Evolutionary conservation across 345 rosid species (phyloP).

Genomic region (Viola odorata): DNA sequence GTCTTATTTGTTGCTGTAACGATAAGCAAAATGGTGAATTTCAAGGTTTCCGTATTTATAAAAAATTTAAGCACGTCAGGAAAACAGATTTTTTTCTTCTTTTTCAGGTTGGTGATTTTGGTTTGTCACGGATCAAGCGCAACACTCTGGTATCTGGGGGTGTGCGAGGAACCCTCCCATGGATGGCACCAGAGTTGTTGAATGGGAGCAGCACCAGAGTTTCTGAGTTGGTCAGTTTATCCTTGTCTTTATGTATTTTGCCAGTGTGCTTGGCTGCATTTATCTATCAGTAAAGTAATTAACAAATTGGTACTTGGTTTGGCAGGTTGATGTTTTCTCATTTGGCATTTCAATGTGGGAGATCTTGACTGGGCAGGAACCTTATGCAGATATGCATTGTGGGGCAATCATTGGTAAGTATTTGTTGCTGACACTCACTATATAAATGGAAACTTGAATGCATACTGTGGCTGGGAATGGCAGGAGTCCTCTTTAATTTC

Average conservation of each 20-base stretch:
- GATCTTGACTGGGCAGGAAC: conserved; percentile 67
- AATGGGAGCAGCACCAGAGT: conserved; percentile 61
- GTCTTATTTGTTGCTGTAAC: not conserved
- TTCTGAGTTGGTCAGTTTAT: conserved; percentile 50
- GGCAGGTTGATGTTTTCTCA: conserved; percentile 60
- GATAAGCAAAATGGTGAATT: not conserved
- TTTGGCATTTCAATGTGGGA: conserved; percentile 76
- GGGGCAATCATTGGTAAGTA: conserved; percentile 68
- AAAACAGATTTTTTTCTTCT: not conserved
- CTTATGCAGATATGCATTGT: conserved; percentile 71
- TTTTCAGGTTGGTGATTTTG: conserved; percentile 64
- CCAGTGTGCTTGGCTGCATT: not conserved
- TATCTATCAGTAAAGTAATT: not conserved
- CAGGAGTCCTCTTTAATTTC: not conserved
- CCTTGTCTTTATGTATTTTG: not conserved
- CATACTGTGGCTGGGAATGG: not conserved
- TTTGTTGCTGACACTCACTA: not conserved
- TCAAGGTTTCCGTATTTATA: not conserved
- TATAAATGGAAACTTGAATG: not conserved
- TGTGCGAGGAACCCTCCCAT: conserved; percentile 68
- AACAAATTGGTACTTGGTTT: conserved; percentile 6
- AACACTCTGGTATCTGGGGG: conserved; percentile 69
- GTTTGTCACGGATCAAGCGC: conserved; percentile 61
- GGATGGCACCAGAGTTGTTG: conserved; percentile 71
- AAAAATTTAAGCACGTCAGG: not conserved